Percentiles rank a stretch among this genome's conserved stretches.
Evolutionary conservation across 2,329 filamentous ascomycete genomes (phyloP).

Genomic region (Aureobasidium sp.): DNA sequence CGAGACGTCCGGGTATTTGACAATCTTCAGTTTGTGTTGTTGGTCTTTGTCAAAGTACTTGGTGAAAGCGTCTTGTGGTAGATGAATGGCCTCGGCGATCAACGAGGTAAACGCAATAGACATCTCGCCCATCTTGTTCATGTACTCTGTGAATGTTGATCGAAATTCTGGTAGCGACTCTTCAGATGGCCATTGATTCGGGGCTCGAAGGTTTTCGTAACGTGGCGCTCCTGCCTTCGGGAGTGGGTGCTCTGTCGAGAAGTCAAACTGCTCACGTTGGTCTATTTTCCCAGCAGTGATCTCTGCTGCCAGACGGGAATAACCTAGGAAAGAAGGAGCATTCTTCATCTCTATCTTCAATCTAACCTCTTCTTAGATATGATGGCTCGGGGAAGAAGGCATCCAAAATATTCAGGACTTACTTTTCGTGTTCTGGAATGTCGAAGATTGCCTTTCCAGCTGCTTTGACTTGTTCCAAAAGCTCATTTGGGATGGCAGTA

Average conservation of each 20-base stretch:
- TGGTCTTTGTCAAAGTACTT: slow-evolving; percentile 64
- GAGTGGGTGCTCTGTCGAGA: slow-evolving; percentile 67
- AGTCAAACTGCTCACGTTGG: slow-evolving; percentile 79
- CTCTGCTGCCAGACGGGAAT: slow-evolving; percentile 44
- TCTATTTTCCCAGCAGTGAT: slow-evolving; percentile 67
- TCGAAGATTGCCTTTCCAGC: slow-evolving; percentile 70
- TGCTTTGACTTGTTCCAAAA: slow-evolving; percentile 57
- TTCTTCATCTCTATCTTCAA: slow-evolving; percentile 48
- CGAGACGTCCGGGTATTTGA: not conserved
- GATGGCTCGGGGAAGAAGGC: not conserved
- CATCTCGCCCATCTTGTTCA: slow-evolving; percentile 63
- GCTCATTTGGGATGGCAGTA: slow-evolving; percentile 58
- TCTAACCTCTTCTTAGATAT: not conserved
- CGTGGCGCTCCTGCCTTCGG: slow-evolving; percentile 55
- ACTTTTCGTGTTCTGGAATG: slow-evolving; percentile 66
- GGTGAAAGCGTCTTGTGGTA: slow-evolving; percentile 61
- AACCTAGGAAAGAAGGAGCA: slow-evolving; percentile 39
- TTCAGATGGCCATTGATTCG: slow-evolving; percentile 67
- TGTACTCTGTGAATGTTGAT: slow-evolving; percentile 63
- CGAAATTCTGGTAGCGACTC: slow-evolving; percentile 59
- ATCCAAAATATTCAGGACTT: not conserved
- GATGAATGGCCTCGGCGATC: slow-evolving; percentile 73
- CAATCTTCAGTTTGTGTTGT: slow-evolving; percentile 74
- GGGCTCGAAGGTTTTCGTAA: slow-evolving; percentile 69
- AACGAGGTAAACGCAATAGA: slow-evolving; percentile 68